Percentiles rank a stretch among this genome's conserved stretches.
These are phyloP conservation scores for Skeletonema menzelii DNA, from an alignment of 108 stramenopile genomes.

Conservation along the genomic window DNA sequence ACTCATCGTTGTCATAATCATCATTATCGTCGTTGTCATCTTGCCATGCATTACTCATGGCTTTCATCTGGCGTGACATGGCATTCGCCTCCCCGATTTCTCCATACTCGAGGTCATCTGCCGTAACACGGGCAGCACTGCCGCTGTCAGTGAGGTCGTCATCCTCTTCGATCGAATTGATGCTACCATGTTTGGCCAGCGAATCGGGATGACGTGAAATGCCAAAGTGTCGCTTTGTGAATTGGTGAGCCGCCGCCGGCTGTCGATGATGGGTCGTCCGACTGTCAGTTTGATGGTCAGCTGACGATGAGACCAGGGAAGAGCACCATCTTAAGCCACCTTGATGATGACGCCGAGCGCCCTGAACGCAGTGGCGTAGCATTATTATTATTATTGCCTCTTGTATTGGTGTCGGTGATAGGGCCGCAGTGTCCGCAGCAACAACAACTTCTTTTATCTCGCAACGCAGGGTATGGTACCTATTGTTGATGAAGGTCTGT, in stretches of 20 bases:
- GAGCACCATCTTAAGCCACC: not conserved
- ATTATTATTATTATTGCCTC: not conserved
- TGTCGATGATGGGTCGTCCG: not conserved
- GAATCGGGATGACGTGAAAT: constrained; percentile 34
- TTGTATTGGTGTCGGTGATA: not conserved
- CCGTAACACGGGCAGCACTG: not conserved
- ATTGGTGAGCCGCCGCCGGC: not conserved
- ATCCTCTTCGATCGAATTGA: constrained; percentile 10
- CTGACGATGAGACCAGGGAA: not conserved
- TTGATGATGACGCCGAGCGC: not conserved
- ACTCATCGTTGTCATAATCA: not conserved
- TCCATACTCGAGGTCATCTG: constrained; percentile 1
- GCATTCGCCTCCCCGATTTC: not conserved
- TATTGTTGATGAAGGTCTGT: too few species aligned
- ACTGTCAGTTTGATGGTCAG: not conserved
- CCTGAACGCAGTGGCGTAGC: not conserved
- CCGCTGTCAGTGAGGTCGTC: not conserved
- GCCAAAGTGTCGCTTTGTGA: constrained; percentile 14
- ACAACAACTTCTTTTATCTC: too few species aligned
- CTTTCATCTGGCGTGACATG: not conserved
- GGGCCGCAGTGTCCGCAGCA: too few species aligned
- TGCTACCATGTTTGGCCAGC: constrained; percentile 5
- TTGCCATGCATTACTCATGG: not conserved
- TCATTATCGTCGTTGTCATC: constrained; percentile 17
- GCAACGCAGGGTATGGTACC: too few species aligned